Percentiles rank a stretch among this genome's conserved stretches.
phyloP scores from a whole-genome alignment of 176 grass and related monocot genomes.

The Lolium rigidum region DNA sequence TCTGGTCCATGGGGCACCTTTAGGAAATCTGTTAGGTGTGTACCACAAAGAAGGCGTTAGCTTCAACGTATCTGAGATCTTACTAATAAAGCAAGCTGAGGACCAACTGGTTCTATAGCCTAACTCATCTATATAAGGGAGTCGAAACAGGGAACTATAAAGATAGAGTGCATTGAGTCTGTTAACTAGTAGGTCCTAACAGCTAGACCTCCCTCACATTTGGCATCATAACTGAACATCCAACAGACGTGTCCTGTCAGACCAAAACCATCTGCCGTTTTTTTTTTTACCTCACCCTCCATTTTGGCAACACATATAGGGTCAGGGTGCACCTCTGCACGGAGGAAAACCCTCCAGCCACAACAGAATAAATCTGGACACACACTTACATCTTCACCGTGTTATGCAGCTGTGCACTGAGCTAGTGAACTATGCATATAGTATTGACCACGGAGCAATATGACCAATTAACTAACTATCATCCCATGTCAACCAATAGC shows the following conservation, averaged over 20 bases:
- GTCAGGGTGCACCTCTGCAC: neutral
- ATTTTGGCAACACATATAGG: neutral
- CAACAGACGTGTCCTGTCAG: neutral
- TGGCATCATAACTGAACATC: neutral
- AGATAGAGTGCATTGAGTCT: neutral
- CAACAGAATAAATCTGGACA: neutral
- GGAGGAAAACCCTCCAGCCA: neutral
- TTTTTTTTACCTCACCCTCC: neutral
- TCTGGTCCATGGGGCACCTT: constrained; percentile 85
- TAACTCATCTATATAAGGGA: neutral
- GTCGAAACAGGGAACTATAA: neutral
- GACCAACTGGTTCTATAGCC: neutral
- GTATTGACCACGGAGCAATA: neutral
- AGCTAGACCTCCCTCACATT: neutral
- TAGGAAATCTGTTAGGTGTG: constrained; percentile 64
- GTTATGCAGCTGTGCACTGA: neutral
- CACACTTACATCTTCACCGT: neutral
- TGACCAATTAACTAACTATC: neutral
- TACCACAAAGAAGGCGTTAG: neutral
- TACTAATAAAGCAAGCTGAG: neutral
- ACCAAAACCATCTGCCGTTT: neutral
- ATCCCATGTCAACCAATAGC: neutral
- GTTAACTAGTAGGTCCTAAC: neutral
- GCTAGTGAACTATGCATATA: neutral
- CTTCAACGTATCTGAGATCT: neutral